Base-by-base conservation (phyloP, 1,139 yeast species). In the Saccharomycopsis hybrid region DNA sequence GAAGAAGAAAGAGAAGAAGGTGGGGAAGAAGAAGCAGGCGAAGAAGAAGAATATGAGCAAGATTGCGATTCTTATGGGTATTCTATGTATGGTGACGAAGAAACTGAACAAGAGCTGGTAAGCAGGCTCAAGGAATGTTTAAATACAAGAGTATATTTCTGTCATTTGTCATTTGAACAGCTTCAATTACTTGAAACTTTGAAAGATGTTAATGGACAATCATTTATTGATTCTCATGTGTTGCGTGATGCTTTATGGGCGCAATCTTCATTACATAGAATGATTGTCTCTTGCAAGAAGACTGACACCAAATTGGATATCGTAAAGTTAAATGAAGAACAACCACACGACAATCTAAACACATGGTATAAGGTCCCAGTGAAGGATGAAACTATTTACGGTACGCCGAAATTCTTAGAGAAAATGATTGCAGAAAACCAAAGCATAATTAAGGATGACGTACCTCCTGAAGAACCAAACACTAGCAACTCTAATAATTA, bases 221-320 rank as follows among this genome's bases (percentile, higher is more conserved):
- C 69, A 2, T 66, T 69, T 50, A 66, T 76, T 11, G 62, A 65
- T 13, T 63, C 70, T 2, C 57, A 59, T 1, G 69, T 69, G 0
- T 56, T 76, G 9, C 67, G 70, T 49, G 70, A 69, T 29, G 78
- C 78, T 0, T 58, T 75, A 9, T 76, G 80, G 80, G 63, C 67
- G 44, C 72, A 73, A 41, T 63, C 71, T 7, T 66, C 66, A 36
- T 57, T 76, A 32, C 73, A 72, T 39, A 64, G 70, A 47, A 57
- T 60, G 45, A 68, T 71, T 3, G 56, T 61, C 3, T 54, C 57
- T 0, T 51, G 59, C 1, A 49, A 53, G 30, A 49, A 48, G 27
- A 9, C 25, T 3, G 53, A 54, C 11, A 32, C 56, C 1, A 59
- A 55, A 28, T 53, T 69, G 32, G 66, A 65, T 3, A 52, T 60